Evolutionary conservation across 225 moss, liverwort and hornwort species (phyloP).

Genomic region (Antitrichia curtipendula): DNA sequence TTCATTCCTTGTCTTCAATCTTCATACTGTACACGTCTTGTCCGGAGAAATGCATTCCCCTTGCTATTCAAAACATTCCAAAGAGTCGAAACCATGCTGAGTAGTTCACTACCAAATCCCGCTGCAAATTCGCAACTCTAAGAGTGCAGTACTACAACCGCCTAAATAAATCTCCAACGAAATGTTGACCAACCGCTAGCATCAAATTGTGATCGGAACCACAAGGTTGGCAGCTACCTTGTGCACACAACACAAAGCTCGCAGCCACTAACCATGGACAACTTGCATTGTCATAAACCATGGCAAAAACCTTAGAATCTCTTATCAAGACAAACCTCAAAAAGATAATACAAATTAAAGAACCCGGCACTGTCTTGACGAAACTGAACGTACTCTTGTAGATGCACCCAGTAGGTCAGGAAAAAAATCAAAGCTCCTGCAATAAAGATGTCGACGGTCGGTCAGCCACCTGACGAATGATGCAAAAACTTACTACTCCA

Average conservation of each 20-base stretch:
- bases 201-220: neutral
- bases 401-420: neutral
- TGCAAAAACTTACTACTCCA: neutral
- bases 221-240: neutral
- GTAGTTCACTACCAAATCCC: neutral
- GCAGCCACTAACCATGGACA: neutral
- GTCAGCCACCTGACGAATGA: neutral
- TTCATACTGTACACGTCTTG: neutral
- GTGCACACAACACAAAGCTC: neutral
- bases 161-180: neutral
- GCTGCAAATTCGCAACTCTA: neutral
- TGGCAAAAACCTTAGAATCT: neutral
- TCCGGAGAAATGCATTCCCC: neutral
- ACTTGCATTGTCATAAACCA: neutral
- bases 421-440: neutral
- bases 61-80: neutral
- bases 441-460: neutral
- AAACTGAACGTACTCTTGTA: neutral
- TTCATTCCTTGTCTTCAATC: neutral
- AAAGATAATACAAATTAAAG: neutral
- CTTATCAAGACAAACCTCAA: neutral
- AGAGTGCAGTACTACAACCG: neutral
- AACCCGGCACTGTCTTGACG: neutral
- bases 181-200: neutral
- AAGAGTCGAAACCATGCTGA: neutral